These are phyloP conservation scores for Helianthus annuus DNA, from an alignment of 129 eudicot species.

Conservation along the genomic window HanXRQr2.0-SUNRISE NC_035441.2:121887647-121888146, in stretches of 20 bases:
- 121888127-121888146: background rate
- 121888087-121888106: background rate
- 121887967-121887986: background rate
- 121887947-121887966: background rate
- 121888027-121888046: background rate
- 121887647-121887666: conserved; percentile 17
- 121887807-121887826: background rate
- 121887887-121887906: conserved; percentile 3
- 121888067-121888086: background rate
- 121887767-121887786: background rate
- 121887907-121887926: background rate
- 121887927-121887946: background rate
- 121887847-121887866: background rate
- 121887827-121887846: background rate
- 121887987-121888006: background rate
- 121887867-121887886: background rate
- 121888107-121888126: background rate
- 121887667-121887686: background rate
- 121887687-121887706: background rate
- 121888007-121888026: background rate
- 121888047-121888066: background rate
- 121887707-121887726: conserved; percentile 5
- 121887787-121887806: background rate
- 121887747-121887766: background rate
- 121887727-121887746: background rate